A percentile compares a stretch with the other conserved stretches of the same genome.
phyloP scores from a whole-genome alignment of 495 filamentous ascomycete genomes.

The Elaphomyces granulatus region DNA sequence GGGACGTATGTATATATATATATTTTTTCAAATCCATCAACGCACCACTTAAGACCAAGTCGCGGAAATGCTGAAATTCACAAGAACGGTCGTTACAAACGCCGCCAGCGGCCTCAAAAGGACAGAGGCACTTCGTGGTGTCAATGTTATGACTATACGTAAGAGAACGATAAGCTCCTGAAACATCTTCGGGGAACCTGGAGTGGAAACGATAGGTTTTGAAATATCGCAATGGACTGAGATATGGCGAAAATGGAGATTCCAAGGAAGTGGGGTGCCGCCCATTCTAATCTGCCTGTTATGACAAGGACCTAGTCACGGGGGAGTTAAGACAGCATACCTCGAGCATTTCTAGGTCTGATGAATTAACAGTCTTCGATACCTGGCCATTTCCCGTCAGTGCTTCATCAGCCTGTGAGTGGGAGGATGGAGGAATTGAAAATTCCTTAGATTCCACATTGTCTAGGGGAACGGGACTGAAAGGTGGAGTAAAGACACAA shows the following conservation, averaged over 20 bases:
- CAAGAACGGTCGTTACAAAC: conserved; percentile 61
- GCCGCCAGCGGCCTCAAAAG: conserved; percentile 54
- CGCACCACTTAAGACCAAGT: conserved; percentile 71
- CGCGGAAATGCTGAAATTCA: conserved; percentile 64
- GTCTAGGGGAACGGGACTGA: conserved; percentile 20
- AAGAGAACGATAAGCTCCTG: conserved; percentile 70
- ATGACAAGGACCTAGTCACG: no score
- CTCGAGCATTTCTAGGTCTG: conserved; percentile 15
- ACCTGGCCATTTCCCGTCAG: conserved; percentile 22
- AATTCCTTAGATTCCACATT: conserved; percentile 11
- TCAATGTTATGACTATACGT: conserved; percentile 88
- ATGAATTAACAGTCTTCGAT: conserved; percentile 6
- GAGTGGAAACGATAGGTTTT: conserved; percentile 83
- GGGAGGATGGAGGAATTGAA: conserved; percentile 9
- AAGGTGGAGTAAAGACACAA: conserved; percentile 25
- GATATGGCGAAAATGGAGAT: conserved; percentile 53
- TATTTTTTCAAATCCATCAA: conserved; percentile 31
- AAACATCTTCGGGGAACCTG: conserved; percentile 48
- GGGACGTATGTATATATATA: conserved; percentile 11
- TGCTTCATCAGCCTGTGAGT: conserved; percentile 15
- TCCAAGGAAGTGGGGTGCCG: conserved; percentile 7
- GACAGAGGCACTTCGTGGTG: conserved; percentile 55
- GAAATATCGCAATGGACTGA: conserved; percentile 69
- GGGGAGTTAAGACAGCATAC: conserved; percentile 12
- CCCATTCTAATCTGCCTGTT: conserved; percentile 13